Conservation (phyloP, 2,329 filamentous ascomycete species). For the Ceratocystiopsis sp. region DNA sequence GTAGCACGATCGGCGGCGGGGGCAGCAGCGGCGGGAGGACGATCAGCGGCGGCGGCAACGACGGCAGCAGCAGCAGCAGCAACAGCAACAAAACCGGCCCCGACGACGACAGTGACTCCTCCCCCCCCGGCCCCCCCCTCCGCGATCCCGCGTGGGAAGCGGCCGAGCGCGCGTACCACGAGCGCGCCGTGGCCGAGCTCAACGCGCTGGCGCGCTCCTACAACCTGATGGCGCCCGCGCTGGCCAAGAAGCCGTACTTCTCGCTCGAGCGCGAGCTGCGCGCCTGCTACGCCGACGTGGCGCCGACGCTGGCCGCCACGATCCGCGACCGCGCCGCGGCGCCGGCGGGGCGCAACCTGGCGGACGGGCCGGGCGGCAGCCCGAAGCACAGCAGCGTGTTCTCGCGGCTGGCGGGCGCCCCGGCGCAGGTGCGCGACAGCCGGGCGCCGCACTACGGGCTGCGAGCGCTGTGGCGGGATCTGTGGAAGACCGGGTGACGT, state of each 20-base stretch:
- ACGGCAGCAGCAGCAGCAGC: not conserved
- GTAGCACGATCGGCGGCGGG: slow-evolving; percentile 15
- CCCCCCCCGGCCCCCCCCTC: slow-evolving; percentile 36
- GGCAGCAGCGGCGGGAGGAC: not conserved
- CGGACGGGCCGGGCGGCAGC: slow-evolving; percentile 23
- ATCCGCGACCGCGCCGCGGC: slow-evolving; percentile 50
- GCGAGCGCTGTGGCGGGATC: slow-evolving; percentile 74
- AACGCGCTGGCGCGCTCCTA: slow-evolving; percentile 74
- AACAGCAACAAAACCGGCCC: not conserved
- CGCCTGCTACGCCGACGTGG: slow-evolving; percentile 72
- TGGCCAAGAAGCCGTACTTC: slow-evolving; percentile 89
- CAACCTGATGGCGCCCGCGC: slow-evolving; percentile 82
- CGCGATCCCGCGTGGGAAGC: slow-evolving; percentile 63
- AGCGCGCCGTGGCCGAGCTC: slow-evolving; percentile 57
- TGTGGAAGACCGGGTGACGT: slow-evolving; percentile 26
- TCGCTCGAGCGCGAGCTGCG: slow-evolving; percentile 65
- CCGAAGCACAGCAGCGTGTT: too few species aligned
- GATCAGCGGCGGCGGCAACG: slow-evolving; percentile 7
- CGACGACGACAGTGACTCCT: not conserved
- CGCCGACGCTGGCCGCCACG: slow-evolving; percentile 53
- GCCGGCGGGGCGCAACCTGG: slow-evolving; percentile 20
- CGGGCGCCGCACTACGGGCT: slow-evolving; percentile 65
- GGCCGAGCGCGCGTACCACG: slow-evolving; percentile 58
- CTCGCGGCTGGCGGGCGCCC: slow-evolving; percentile 37
- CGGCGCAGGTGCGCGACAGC: slow-evolving; percentile 55